A percentile compares a stretch with the other conserved stretches of the same genome.
Evolutionary conservation across 495 filamentous ascomycete genomes (phyloP).

Genomic region (Hypoxylon trugodes): DNA sequence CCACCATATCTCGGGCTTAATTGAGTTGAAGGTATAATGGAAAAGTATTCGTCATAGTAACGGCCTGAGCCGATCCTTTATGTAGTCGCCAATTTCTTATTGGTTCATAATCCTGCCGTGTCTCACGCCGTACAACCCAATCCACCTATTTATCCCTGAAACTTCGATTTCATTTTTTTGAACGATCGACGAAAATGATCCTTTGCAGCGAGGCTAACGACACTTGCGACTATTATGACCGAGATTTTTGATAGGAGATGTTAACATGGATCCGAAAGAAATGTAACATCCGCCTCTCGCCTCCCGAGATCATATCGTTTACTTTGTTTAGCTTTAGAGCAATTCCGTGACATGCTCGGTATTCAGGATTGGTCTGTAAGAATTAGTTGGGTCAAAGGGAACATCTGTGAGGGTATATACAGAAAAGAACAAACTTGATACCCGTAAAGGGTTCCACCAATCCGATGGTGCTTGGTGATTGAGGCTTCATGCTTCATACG

Average conservation of each 20-base stretch:
- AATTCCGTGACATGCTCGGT: too few relatives aligned
- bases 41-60: constrained; percentile 24
- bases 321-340: background rate
- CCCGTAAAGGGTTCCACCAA: background rate
- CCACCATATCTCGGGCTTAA: background rate
- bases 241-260: too few relatives aligned
- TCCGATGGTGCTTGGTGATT: background rate
- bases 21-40: background rate
- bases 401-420: background rate
- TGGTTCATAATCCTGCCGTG: constrained; percentile 26
- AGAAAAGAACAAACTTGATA: background rate
- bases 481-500: too few relatives aligned
- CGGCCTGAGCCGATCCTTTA: constrained; percentile 13
- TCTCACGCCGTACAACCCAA: constrained; percentile 30
- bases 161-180: constrained; percentile 6
- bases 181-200: constrained; percentile 16
- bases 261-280: too few relatives aligned
- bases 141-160: constrained; percentile 20
- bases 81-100: background rate
- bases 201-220: constrained; percentile 8
- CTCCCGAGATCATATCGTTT: constrained; percentile 1
- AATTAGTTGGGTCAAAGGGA: background rate
- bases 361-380: too few relatives aligned
- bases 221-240: constrained; percentile 13
- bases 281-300: too few relatives aligned